Base-by-base conservation (phyloP, 2,329 filamentous ascomycete species). In the Fusarium sp. region DNA sequence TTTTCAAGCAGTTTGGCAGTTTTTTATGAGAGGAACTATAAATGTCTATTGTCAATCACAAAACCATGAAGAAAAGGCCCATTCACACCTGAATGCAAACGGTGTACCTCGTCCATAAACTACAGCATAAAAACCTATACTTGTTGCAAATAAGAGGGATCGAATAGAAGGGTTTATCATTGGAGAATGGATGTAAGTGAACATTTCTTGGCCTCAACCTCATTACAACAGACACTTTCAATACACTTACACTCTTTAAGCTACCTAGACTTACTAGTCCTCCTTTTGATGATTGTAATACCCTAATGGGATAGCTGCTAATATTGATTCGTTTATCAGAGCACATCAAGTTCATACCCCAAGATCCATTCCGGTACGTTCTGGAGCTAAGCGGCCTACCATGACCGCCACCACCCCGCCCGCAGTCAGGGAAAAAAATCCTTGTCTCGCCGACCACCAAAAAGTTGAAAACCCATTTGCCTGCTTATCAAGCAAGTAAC, bases 401-500 rank as follows among this genome's bases (percentile, higher is more conserved):
- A 71, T 69, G 55, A 63, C 63, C 68, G 66, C 73, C 67, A 77
- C 67, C 77, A 79, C 77, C 76, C 77, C 77, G 77, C 77, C 77
- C 77, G 77, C 77, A 75, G 68, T 66, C 70, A 70, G 59, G 15
- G 45, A 75, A 70, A 39, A 78, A 78, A 79, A 78, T 67, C 72
- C 69, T 73, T 66, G 69, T 66, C 62, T 60, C 44, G 47, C 55
- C 70, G 64, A 75, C 63, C 57, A 69, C 69, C 61, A 74, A 56
- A 70, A 56, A 70, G 26, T 48, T 51, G 36, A 65, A 70, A 77
- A 77, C 68, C 59, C 58, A 73, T 65, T 72, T 59, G 56, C 60
- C 69, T 79, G 77, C 77, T 79, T 79, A 78, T 74, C 75, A 79
- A 79, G 77, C 77, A 79, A 74, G 54, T 72, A 61, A 74, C 70